Evolutionary conservation across 345 rosid genomes (phyloP).

Genomic region (Corchorus capsularis): DNA sequence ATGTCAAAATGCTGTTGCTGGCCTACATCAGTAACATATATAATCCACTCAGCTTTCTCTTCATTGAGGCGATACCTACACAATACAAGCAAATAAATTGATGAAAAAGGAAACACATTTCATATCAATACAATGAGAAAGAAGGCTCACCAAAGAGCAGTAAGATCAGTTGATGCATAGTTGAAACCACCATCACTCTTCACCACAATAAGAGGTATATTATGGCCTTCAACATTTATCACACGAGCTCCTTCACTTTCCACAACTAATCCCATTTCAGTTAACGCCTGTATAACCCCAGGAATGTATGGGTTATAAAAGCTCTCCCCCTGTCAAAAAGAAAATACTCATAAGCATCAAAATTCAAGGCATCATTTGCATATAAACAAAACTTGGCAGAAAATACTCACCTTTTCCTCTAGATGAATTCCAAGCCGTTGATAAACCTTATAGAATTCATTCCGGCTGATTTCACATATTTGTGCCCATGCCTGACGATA

Average conservation of each 20-base stretch:
- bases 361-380: neutral
- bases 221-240: conserved; percentile 68
- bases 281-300: conserved; percentile 53
- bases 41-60: conserved; percentile 96
- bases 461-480: conserved; percentile 51
- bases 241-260: conserved; percentile 97
- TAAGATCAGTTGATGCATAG: conserved; percentile 91
- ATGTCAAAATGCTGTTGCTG: conserved; percentile 93
- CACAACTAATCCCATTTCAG: conserved; percentile 64
- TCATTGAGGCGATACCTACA: conserved; percentile 88
- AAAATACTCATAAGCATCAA: neutral
- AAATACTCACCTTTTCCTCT: conserved; percentile 75
- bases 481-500: conserved; percentile 83
- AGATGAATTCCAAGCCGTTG: conserved; percentile 71
- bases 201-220: conserved; percentile 90
- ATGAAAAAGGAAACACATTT: neutral
- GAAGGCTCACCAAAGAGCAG: conserved; percentile 84
- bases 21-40: conserved; percentile 96
- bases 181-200: conserved; percentile 97
- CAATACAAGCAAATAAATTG: conserved; percentile 11
- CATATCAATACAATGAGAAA: neutral
- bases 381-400: neutral
- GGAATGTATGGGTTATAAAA: conserved; percentile 87
- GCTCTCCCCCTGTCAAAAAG: conserved; percentile 84
- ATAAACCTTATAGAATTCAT: conserved; percentile 81